These are phyloP conservation scores for Posidonia oceanica DNA, from an alignment of 116 monocot species.

Conservation along the genomic window DNA sequence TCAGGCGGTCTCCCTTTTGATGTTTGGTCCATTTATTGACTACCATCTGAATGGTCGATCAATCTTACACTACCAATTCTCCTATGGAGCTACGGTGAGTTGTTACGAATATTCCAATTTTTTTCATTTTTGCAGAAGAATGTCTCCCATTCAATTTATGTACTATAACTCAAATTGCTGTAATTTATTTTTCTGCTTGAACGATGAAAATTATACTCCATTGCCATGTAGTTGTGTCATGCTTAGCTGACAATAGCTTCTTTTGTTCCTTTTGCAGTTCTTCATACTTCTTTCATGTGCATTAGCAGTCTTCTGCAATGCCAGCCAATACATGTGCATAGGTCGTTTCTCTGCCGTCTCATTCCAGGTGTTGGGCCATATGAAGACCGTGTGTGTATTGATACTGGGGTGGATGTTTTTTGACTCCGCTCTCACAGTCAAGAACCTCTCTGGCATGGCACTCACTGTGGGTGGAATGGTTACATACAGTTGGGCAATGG, in stretches of 20 bases:
- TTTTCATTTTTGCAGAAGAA: neutral
- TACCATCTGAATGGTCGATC: conserved; percentile 51
- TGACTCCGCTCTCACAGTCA: conserved; percentile 77
- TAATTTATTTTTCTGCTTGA: neutral
- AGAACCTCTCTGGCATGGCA: conserved; percentile 85
- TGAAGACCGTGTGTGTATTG: conserved; percentile 93
- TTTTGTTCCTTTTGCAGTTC: conserved; percentile 38
- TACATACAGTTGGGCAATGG: conserved; percentile 98
- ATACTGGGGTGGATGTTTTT: conserved; percentile 89
- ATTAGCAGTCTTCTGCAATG: conserved; percentile 94
- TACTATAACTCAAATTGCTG: too few species aligned
- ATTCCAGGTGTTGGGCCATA: conserved; percentile 98
- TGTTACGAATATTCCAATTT: neutral
- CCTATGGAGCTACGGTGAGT: conserved; percentile 73
- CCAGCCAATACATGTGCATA: conserved; percentile 98
- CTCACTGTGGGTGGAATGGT: conserved; percentile 84
- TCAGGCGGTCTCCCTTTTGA: conserved; percentile 68
- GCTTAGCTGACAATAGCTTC: neutral
- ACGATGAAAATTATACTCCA: neutral
- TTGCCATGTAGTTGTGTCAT: conserved; percentile 1
- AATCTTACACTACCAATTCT: conserved; percentile 50
- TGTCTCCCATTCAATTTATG: neutral
- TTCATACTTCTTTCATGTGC: conserved; percentile 86
- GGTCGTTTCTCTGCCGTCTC: conserved; percentile 95
- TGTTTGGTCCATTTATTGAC: conserved; percentile 79